These are phyloP conservation scores for Pisolithus sp. DNA, from an alignment of 768 basidiomycete species.

Conservation along the genomic window DNA sequence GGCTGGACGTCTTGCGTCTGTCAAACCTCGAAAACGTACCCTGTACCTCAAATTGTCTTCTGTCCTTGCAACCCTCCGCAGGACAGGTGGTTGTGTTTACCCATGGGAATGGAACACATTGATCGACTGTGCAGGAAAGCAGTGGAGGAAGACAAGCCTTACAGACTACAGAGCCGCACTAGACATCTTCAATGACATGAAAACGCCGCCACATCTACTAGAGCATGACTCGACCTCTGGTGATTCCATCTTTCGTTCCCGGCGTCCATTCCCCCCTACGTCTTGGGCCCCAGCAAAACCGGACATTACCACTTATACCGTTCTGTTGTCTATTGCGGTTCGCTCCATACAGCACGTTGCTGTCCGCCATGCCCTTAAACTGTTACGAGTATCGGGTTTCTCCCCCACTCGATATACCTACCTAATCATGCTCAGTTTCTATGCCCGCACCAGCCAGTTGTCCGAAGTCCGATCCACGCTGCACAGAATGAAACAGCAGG, in stretches of 20 bases:
- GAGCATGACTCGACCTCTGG: constrained; percentile 29
- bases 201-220: constrained; percentile 29
- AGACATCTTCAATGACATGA: constrained; percentile 56
- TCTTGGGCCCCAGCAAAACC: constrained; percentile 29
- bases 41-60: constrained; percentile 63
- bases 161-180: constrained; percentile 58
- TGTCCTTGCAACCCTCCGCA: constrained; percentile 53
- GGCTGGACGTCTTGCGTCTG: constrained; percentile 48
- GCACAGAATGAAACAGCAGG: constrained; percentile 43
- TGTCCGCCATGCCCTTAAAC: constrained; percentile 45
- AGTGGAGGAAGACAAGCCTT: constrained; percentile 50
- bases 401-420: constrained; percentile 57
- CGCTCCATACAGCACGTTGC: constrained; percentile 38
- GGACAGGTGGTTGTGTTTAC: constrained; percentile 47
- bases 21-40: constrained; percentile 50
- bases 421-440: constrained; percentile 53
- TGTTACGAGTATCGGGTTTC: constrained; percentile 50
- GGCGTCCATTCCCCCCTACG: background rate
- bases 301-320: constrained; percentile 65
- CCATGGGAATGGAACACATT: constrained; percentile 75
- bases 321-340: constrained; percentile 57
- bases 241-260: constrained; percentile 1
- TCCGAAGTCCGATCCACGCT: constrained; percentile 51
- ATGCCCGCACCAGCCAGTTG: constrained; percentile 41
- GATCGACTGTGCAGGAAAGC: constrained; percentile 59